phyloP scores from a whole-genome alignment of 192 early-diverging fungal genomes.

The Backusella psychrophila region DNA sequence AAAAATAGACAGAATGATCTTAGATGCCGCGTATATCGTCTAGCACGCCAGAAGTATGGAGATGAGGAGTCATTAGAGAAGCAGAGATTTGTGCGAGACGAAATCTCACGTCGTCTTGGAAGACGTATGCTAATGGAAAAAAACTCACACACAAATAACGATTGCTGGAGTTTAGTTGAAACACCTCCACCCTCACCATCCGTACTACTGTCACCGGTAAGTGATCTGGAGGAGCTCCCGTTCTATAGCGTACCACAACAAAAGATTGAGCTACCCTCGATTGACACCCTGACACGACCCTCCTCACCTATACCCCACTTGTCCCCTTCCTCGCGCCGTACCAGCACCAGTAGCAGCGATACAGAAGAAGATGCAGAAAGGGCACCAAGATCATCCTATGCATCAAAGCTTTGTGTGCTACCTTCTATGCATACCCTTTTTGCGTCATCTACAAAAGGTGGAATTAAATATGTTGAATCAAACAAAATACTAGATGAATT shows the following conservation, averaged over 20 bases:
- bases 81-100: conserved; percentile 62
- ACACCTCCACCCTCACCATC: conserved; percentile 9
- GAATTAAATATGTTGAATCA: conserved; percentile 22
- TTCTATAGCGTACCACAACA: conserved; percentile 29
- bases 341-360: conserved; percentile 3
- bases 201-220: neutral
- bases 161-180: neutral
- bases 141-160: neutral
- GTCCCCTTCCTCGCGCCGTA: conserved; percentile 6
- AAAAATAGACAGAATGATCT: conserved; percentile 66
- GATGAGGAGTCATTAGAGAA: conserved; percentile 57
- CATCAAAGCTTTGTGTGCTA: conserved; percentile 6
- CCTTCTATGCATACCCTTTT: conserved; percentile 17
- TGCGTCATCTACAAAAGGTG: conserved; percentile 13
- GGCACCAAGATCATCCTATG: neutral
- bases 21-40: conserved; percentile 69
- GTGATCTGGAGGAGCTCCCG: conserved; percentile 22
- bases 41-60: conserved; percentile 63
- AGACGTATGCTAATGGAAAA: conserved; percentile 23
- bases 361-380: neutral
- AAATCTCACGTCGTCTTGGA: conserved; percentile 52
- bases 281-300: neutral
- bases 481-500: conserved; percentile 25
- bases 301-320: conserved; percentile 15
- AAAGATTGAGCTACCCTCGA: conserved; percentile 31